Evolutionary conservation across 495 filamentous ascomycete genomes (phyloP).

Genomic region (Aspergillus sclerotioniger): DNA sequence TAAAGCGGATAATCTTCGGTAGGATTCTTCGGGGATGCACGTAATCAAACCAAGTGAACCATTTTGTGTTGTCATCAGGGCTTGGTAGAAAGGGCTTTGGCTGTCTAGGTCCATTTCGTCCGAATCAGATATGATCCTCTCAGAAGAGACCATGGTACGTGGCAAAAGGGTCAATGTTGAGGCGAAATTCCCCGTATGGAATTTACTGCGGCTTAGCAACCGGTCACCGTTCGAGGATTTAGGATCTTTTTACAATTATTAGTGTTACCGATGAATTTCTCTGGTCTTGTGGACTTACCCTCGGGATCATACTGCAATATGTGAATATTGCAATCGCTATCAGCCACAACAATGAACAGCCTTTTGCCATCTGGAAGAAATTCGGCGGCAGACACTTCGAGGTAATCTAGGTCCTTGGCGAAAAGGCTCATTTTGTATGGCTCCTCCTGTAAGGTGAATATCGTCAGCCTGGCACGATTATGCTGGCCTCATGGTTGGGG

Average conservation of each 20-base stretch:
- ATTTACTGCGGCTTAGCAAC: slow-evolving; percentile 80
- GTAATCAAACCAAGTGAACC: slow-evolving; percentile 76
- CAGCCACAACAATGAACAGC: slow-evolving; percentile 77
- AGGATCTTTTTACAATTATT: slow-evolving; percentile 60
- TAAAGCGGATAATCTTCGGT: slow-evolving; percentile 80
- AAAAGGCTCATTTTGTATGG: slow-evolving; percentile 95
- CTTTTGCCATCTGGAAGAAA: slow-evolving; percentile 85
- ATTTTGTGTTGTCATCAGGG: slow-evolving; percentile 68
- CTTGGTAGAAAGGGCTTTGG: slow-evolving; percentile 43
- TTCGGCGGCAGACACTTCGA: slow-evolving; percentile 80
- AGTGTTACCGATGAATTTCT: not conserved
- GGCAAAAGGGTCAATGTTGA: slow-evolving; percentile 74
- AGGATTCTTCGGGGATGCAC: slow-evolving; percentile 72
- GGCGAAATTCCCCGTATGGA: slow-evolving; percentile 78
- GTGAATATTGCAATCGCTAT: slow-evolving; percentile 82
- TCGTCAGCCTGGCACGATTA: not conserved
- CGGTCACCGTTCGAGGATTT: slow-evolving; percentile 87
- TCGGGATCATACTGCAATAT: slow-evolving; percentile 94
- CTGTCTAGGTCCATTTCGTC: slow-evolving; percentile 43
- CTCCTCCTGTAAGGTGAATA: slow-evolving; percentile 57
- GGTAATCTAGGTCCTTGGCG: slow-evolving; percentile 71
- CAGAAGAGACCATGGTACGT: slow-evolving; percentile 51
- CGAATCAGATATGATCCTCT: slow-evolving; percentile 31
- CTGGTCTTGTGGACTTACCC: slow-evolving; percentile 40
- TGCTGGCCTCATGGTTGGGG: not conserved